These are phyloP conservation scores for Globisporangium ultimum DNA, from an alignment of 352 stramenopile species.

Conservation along the genomic window DNA sequence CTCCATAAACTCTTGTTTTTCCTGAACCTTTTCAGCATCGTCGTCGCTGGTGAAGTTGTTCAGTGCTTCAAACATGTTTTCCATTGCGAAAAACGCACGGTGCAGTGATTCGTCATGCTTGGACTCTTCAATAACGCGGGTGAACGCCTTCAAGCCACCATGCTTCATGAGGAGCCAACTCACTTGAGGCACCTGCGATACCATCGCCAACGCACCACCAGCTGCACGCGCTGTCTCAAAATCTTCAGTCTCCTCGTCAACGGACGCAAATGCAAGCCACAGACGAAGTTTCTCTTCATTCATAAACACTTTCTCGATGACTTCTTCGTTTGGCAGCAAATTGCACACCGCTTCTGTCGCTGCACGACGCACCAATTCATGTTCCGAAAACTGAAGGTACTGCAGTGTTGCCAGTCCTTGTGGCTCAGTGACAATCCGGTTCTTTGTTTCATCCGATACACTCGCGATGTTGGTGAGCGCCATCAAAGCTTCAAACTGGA, in stretches of 20 bases:
- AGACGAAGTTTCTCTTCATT: conserved; percentile 92
- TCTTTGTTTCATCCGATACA: conserved; percentile 93
- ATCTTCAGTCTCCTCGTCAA: conserved; percentile 91
- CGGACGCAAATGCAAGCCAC: conserved; percentile 91
- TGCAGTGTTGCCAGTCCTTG: conserved; percentile 74
- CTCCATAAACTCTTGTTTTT: conserved; percentile 43
- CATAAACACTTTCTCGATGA: conserved; percentile 92
- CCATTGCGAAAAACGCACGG: conserved; percentile 65
- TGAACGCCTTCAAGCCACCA: conserved; percentile 56
- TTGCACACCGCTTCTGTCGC: conserved; percentile 97
- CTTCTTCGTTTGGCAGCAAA: conserved; percentile 90
- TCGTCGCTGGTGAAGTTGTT: conserved; percentile 7
- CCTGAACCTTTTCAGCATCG: conserved; percentile 27
- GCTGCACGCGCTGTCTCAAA: conserved; percentile 91
- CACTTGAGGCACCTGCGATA: conserved; percentile 73
- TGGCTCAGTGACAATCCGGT: conserved; percentile 67
- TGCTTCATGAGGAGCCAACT: conserved; percentile 72
- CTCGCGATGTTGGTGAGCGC: conserved; percentile 97
- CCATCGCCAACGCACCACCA: conserved; percentile 92
- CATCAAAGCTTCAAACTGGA: conserved; percentile 94
- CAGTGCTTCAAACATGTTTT: conserved; percentile 68
- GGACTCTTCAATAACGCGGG: conserved; percentile 42
- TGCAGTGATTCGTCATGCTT: conserved; percentile 69
- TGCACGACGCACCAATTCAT: conserved; percentile 95
- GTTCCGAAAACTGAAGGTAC: conserved; percentile 96